Conservation (phyloP, 2,329 filamentous ascomycete species). For the Helotiales sp. region DNA sequence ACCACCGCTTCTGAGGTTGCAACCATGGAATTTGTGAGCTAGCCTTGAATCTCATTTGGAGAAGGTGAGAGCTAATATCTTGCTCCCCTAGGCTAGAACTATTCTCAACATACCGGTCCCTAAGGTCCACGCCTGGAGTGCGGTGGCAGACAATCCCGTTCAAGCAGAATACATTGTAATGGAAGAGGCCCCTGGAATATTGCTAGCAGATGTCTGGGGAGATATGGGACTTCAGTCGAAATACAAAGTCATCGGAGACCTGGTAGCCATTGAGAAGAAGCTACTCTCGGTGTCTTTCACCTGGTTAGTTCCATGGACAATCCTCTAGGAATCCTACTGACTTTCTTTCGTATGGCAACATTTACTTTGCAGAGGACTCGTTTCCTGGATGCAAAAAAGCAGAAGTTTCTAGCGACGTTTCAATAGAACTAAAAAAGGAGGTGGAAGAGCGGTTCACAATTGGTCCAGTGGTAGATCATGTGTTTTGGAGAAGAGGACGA, state of each 20-base stretch:
- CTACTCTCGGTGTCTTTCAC: slow-evolving; percentile 38
- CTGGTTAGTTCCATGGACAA: slow-evolving; percentile 28
- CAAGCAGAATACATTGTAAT: slow-evolving; percentile 41
- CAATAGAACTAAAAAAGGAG: slow-evolving; percentile 34
- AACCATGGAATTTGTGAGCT: slow-evolving; percentile 30
- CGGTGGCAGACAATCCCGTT: slow-evolving; percentile 27
- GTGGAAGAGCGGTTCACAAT: slow-evolving; percentile 38
- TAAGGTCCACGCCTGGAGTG: slow-evolving; percentile 22
- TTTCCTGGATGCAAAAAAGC: slow-evolving; percentile 35
- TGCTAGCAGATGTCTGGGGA: slow-evolving; percentile 34
- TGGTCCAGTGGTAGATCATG: slow-evolving; percentile 37
- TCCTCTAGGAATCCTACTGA: slow-evolving; percentile 15
- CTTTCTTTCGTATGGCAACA: slow-evolving; percentile 37
- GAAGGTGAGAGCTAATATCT: slow-evolving; percentile 6
- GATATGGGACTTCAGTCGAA: slow-evolving; percentile 30
- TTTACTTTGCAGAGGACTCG: slow-evolving; percentile 38
- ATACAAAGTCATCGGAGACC: slow-evolving; percentile 34
- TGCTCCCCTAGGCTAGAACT: slow-evolving; percentile 21
- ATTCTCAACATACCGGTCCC: slow-evolving; percentile 25
- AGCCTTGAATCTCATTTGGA: neutral
- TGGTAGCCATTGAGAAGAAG: slow-evolving; percentile 40
- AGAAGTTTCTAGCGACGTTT: slow-evolving; percentile 29
- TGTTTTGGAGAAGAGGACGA: slow-evolving; percentile 39
- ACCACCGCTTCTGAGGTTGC: slow-evolving; percentile 30
- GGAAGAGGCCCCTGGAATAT: slow-evolving; percentile 37